Percentiles rank a stretch among this genome's conserved stretches.
These are phyloP conservation scores for Magnolia sinica DNA, from an alignment of 164 flowering plant genomes.

Conservation along the genomic window DNA sequence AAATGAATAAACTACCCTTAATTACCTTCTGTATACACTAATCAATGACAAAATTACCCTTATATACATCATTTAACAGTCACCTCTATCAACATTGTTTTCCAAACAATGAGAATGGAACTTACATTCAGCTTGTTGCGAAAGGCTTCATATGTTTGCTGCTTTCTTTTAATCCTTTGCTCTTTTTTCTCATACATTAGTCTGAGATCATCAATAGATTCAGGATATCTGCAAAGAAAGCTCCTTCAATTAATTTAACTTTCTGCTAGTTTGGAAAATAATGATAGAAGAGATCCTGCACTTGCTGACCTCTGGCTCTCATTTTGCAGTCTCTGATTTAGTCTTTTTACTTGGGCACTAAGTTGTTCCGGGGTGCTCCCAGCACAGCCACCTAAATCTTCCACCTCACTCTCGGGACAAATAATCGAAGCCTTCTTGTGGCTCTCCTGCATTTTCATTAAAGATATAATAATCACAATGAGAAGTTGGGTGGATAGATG, in stretches of 20 bases:
- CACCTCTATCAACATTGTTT: not conserved
- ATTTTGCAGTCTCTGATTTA: slow-evolving; percentile 54
- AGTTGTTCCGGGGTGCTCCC: slow-evolving; percentile 71
- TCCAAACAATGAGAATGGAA: slow-evolving; percentile 2
- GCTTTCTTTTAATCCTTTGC: slow-evolving; percentile 57
- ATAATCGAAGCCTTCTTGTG: slow-evolving; percentile 73
- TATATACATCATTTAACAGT: not conserved
- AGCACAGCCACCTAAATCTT: slow-evolving; percentile 61
- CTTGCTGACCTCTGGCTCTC: slow-evolving; percentile 60
- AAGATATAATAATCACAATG: slow-evolving; percentile 1
- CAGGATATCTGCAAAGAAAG: slow-evolving; percentile 52
- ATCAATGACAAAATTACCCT: not conserved
- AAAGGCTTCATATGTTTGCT: slow-evolving; percentile 49
- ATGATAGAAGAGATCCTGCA: slow-evolving; percentile 3
- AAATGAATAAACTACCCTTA: not conserved
- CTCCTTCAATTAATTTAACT: not conserved
- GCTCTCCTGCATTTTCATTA: slow-evolving; percentile 50
- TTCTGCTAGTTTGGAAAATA: not conserved
- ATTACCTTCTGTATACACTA: not conserved
- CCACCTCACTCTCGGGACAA: slow-evolving; percentile 80
- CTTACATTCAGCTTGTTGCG: slow-evolving; percentile 70
- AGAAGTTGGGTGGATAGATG: too few relatives aligned
- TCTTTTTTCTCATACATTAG: slow-evolving; percentile 52
- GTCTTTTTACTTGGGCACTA: slow-evolving; percentile 54
- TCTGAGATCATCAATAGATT: slow-evolving; percentile 86